A percentile compares a stretch with the other conserved stretches of the same genome.
These are phyloP conservation scores for Talaromyces sp. DNA, from an alignment of 2,329 filamentous ascomycete genomes.

Conservation along the genomic window DNA sequence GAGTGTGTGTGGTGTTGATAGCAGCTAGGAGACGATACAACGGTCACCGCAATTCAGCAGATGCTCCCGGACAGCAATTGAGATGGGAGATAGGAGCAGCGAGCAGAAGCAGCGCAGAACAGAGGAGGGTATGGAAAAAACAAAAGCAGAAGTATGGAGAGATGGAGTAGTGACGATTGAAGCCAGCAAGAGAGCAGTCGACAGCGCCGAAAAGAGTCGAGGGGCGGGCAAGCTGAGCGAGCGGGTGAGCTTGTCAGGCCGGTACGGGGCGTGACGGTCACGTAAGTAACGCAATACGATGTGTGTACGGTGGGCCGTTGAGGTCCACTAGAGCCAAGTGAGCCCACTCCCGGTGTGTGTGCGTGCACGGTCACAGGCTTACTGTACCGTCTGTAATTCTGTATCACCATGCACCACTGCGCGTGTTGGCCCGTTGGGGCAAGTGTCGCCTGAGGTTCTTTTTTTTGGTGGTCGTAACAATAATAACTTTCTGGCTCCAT, in stretches of 20 bases:
- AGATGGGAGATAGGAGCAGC: not conserved
- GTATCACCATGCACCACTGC: not conserved
- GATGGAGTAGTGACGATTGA: not conserved
- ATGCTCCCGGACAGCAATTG: slow-evolving; percentile 1
- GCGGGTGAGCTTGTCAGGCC: slow-evolving; percentile 1
- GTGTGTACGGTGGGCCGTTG: not conserved
- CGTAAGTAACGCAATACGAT: not conserved
- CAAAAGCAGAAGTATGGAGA: not conserved
- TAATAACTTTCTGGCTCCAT: too few relatives aligned
- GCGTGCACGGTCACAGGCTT: not conserved
- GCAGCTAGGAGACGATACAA: not conserved
- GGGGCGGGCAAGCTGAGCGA: slow-evolving; percentile 3
- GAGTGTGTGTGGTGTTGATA: not conserved
- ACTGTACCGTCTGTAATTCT: not conserved
- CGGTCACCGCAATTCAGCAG: not conserved
- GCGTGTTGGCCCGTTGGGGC: not conserved
- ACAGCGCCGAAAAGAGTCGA: not conserved
- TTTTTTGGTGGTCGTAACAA: not conserved
- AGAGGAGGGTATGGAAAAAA: not conserved
- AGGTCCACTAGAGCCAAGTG: not conserved
- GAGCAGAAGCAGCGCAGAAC: not conserved
- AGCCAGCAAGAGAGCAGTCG: not conserved
- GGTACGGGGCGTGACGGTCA: not conserved
- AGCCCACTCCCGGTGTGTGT: not conserved
- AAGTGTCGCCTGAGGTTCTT: not conserved